Conservation (phyloP, 306 rosid species). For the Fragaria nilgerrensis region DNA sequence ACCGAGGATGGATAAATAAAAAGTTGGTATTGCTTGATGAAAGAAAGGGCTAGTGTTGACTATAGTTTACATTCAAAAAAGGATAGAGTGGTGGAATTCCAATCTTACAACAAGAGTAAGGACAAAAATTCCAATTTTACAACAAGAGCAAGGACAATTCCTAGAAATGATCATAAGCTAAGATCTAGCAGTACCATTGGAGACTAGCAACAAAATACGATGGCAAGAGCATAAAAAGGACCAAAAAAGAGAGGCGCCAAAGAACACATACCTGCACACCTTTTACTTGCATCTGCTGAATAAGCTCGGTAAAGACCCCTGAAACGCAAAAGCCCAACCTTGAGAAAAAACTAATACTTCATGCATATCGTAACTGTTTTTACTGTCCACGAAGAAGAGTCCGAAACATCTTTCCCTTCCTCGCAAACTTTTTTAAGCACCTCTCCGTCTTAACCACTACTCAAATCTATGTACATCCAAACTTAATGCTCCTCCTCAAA, state of each 20-base stretch:
- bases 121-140: not conserved
- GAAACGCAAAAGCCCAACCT: constrained; percentile 28
- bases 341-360: constrained; percentile 12
- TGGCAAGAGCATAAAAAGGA: not conserved
- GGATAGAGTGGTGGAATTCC: not conserved
- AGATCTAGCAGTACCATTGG: not conserved
- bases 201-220: constrained; percentile 14
- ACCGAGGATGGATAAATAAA: no score
- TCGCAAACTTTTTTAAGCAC: not conserved
- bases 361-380: not conserved
- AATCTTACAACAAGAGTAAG: not conserved
- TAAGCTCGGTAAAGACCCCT: constrained; percentile 97
- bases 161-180: not conserved
- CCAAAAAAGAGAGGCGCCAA: not conserved
- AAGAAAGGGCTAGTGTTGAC: not conserved
- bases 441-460: not conserved
- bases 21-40: not conserved
- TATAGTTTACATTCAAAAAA: not conserved
- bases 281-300: constrained; percentile 98
- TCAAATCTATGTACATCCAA: not conserved
- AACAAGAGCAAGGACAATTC: not conserved
- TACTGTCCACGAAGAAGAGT: not conserved
- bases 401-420: not conserved
- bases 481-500: not conserved
- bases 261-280: constrained; percentile 75